Evolutionary conservation across 768 basidiomycete genomes (phyloP).

Genomic region (Lentinula detonsa): DNA sequence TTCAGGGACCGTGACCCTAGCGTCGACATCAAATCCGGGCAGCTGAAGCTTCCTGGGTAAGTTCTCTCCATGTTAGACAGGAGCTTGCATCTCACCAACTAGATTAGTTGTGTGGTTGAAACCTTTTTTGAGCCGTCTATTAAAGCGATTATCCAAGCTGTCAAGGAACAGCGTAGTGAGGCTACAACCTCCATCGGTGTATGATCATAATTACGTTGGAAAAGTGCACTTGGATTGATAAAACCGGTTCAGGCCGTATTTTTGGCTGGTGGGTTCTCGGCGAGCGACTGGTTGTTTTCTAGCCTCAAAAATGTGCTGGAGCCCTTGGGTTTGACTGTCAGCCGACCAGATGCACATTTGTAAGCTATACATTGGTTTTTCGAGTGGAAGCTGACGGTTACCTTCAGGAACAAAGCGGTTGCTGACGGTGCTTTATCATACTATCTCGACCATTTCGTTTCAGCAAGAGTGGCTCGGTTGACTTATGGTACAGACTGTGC

Average conservation of each 20-base stretch:
- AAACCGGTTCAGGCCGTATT: conserved; percentile 28
- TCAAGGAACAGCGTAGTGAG: conserved; percentile 23
- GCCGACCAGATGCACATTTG: conserved; percentile 40
- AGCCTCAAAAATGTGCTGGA: conserved; percentile 32
- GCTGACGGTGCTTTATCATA: conserved; percentile 35
- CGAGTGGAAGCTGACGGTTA: not conserved
- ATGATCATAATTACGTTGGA: not conserved
- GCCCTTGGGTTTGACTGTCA: conserved; percentile 25
- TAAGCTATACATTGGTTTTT: conserved; percentile 20
- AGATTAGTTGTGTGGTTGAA: conserved; percentile 19
- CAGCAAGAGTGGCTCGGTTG: conserved; percentile 26
- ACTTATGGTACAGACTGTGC: conserved; percentile 29
- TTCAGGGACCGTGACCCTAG: conserved; percentile 30
- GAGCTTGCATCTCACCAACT: not conserved
- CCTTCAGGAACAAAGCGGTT: conserved; percentile 33
- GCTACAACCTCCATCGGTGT: conserved; percentile 25
- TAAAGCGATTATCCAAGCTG: conserved; percentile 26
- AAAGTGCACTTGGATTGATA: not conserved
- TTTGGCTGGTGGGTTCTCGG: conserved; percentile 48
- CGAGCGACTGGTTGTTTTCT: conserved; percentile 42
- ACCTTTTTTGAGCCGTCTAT: conserved; percentile 40
- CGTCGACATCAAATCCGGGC: conserved; percentile 31
- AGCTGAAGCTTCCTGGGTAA: conserved; percentile 31
- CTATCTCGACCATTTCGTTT: conserved; percentile 31
- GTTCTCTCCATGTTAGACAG: not conserved